Evolutionary conservation across 2,329 filamentous ascomycete genomes (phyloP).

Genomic region (Torrubiellomyces zombiae): DNA sequence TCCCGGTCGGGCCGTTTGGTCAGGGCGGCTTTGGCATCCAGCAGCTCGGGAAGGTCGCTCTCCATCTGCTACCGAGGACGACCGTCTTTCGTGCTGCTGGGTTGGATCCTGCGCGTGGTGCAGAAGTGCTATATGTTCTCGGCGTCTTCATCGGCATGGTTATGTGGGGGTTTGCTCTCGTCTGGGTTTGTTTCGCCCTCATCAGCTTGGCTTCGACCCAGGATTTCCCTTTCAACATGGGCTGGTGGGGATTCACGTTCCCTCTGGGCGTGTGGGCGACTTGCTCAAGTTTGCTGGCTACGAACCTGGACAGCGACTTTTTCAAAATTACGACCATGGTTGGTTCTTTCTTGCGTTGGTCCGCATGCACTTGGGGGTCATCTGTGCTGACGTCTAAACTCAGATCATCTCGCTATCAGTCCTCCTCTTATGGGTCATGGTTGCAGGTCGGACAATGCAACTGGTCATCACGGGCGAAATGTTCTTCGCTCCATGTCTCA

Average conservation of each 20-base stretch:
- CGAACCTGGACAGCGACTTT: constrained; percentile 24
- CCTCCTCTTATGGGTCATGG: constrained; percentile 24
- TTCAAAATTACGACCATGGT: constrained; percentile 24
- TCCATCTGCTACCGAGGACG: constrained; percentile 21
- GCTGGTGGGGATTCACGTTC: constrained; percentile 32
- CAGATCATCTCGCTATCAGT: constrained; percentile 24
- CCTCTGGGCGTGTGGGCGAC: constrained; percentile 27
- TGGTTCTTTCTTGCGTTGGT: constrained; percentile 2
- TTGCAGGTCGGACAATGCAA: constrained; percentile 20
- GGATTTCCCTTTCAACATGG: constrained; percentile 27
- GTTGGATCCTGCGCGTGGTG: constrained; percentile 11
- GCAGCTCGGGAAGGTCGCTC: constrained; percentile 31
- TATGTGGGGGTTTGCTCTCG: constrained; percentile 27
- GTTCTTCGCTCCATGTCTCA: constrained; percentile 27
- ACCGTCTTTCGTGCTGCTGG: constrained; percentile 27
- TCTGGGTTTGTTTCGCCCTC: constrained; percentile 26
- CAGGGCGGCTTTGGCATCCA: constrained; percentile 46
- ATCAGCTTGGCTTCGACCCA: constrained; percentile 22
- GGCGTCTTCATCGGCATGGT: constrained; percentile 29
- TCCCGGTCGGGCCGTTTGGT: constrained; percentile 50
- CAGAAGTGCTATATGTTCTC: constrained; percentile 36
- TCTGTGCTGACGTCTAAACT: constrained; percentile 3
- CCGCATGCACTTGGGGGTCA: background rate
- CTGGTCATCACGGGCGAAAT: constrained; percentile 23
- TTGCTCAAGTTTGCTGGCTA: constrained; percentile 21